These are phyloP conservation scores for Centaurea solstitialis DNA, from an alignment of 129 eudicot genomes.

Conservation along the genomic window DNA sequence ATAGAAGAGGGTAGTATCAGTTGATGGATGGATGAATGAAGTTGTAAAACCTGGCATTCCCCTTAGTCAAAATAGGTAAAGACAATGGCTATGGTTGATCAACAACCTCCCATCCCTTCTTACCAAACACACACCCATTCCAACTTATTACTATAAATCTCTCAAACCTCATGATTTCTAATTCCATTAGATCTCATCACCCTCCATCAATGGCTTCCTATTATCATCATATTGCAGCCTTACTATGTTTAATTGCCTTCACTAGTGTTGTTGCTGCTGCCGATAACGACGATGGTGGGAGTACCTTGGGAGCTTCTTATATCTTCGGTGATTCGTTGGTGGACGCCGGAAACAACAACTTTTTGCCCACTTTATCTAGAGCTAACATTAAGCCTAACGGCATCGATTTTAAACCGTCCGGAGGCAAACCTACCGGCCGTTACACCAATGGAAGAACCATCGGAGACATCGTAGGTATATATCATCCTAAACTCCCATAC, in stretches of 20 bases:
- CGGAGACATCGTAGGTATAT: slow-evolving; percentile 90
- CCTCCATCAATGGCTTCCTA: slow-evolving; percentile 28
- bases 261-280: slow-evolving; percentile 16
- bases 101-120: slow-evolving; percentile 36
- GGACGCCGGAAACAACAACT: slow-evolving; percentile 95
- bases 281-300: slow-evolving; percentile 24
- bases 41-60: slow-evolving; percentile 24
- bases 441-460: slow-evolving; percentile 95
- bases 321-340: slow-evolving; percentile 99
- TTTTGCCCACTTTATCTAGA: slow-evolving; percentile 70
- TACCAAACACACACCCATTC: slow-evolving; percentile 31
- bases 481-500: neutral
- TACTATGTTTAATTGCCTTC: slow-evolving; percentile 28
- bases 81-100: slow-evolving; percentile 34
- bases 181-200: neutral
- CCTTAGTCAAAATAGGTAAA: slow-evolving; percentile 42
- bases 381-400: slow-evolving; percentile 89
- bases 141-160: slow-evolving; percentile 9
- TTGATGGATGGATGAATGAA: neutral
- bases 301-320: slow-evolving; percentile 72
- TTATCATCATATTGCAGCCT: neutral
- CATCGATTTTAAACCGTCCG: slow-evolving; percentile 76
- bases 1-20: too few relatives aligned
- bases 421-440: slow-evolving; percentile 88
- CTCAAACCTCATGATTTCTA: neutral